A percentile compares a stretch with the other conserved stretches of the same genome.
Evolutionary conservation across 352 stramenopile species (phyloP).

Genomic region (Pythium monospermum): DNA sequence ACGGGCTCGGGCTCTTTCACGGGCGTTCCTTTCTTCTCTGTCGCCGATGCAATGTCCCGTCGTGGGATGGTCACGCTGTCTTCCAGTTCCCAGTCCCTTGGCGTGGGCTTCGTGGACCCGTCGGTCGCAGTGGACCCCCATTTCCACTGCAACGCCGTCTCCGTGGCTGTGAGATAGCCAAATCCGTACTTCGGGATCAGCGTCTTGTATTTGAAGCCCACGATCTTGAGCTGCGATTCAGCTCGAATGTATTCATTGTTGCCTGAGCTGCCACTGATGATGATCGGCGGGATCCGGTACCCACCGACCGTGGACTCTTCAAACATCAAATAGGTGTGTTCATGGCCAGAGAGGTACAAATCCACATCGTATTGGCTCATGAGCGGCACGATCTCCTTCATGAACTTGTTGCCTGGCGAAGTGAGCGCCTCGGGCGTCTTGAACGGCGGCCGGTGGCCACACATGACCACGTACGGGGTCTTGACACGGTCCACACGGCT

Average conservation of each 20-base stretch:
- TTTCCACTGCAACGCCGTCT: conserved; percentile 45
- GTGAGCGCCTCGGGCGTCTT: conserved; percentile 50
- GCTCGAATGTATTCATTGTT: conserved; percentile 69
- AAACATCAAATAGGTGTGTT: conserved; percentile 70
- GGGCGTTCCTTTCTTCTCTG: conserved; percentile 32
- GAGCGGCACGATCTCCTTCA: conserved; percentile 58
- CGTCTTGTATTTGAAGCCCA: conserved; percentile 49
- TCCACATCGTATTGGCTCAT: conserved; percentile 74
- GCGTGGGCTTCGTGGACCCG: conserved; percentile 31
- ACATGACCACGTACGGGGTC: conserved; percentile 74
- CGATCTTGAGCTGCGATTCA: conserved; percentile 35
- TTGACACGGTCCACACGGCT: conserved; percentile 48
- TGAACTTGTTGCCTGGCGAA: conserved; percentile 43
- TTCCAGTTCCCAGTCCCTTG: conserved; percentile 40
- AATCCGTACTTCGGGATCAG: conserved; percentile 72
- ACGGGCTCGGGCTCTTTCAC: conserved; percentile 30
- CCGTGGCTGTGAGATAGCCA: conserved; percentile 61
- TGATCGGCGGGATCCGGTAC: conserved; percentile 59
- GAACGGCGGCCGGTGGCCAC: conserved; percentile 63
- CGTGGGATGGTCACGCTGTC: conserved; percentile 43
- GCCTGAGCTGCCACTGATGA: conserved; percentile 63
- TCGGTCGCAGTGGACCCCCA: conserved; percentile 54
- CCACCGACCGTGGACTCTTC: conserved; percentile 41
- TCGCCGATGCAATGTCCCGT: conserved; percentile 20
- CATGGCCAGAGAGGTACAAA: conserved; percentile 61